Base-by-base conservation (phyloP, 2,329 filamentous ascomycete genomes). In the Xylaria sp. region DNA sequence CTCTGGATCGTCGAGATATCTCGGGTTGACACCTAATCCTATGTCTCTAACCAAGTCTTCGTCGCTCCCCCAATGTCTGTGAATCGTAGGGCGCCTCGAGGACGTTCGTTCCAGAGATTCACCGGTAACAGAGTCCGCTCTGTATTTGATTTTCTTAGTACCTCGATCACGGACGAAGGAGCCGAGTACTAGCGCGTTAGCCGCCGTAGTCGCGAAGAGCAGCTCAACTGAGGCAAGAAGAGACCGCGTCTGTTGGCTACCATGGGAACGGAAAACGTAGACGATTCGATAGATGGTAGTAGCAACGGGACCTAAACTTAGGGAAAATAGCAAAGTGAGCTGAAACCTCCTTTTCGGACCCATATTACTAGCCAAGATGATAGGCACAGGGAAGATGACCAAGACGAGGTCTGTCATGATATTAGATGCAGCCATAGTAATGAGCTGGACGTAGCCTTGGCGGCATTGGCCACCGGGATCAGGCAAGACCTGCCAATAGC, bases 141-240 rank as follows among this genome's bases (percentile, higher is more conserved):
- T 91, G 82, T 92, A 98, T 78, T 94, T 96, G 66, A 87, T 86
- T 81, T 97, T 97, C 85, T 98, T 98, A 49, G 94, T 84, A 31
- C 96, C 96, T 62, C 93, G 89, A 78, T 98, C 95, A 15, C 95
- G 89, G 33, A 98, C 90, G 77, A 98, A 98, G 0, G 94, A 97
- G 13, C 95, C 95, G 2, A 99, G 88, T 0, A 98, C 92, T 23
- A 99, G 86, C 2, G 92, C 91, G 78, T 98, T 99, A 13, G 95
- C 93, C 0, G 97, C 92, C 0, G 90, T 89, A 0, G 94, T 93
- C 5, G 96, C 94, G 60, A 95, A 94, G 0, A 98, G 86, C 8
- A 98, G 91, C 78, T 99, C 96, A 20, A 97, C 86, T 0, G 94
- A 97, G 4, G 96, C 96, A 72, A 97, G 86, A 1, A 98, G 88